Percentiles rank a stretch among this genome's conserved stretches.
Evolutionary conservation across 2,329 filamentous ascomycete genomes (phyloP).

Genomic region (Sporothrix phasma): DNA sequence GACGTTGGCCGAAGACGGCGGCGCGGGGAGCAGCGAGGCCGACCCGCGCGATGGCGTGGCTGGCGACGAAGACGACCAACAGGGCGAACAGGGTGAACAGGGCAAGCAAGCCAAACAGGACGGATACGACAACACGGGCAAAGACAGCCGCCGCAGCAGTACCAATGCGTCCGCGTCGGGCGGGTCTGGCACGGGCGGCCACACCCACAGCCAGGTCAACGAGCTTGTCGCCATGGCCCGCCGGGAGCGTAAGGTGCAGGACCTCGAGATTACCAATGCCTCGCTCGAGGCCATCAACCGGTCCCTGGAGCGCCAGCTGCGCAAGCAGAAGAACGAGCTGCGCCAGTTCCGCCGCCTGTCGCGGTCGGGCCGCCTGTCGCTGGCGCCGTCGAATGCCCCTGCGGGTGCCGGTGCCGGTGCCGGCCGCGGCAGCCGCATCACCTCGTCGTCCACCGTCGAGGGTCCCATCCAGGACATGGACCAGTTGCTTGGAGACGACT

Average conservation of each 20-base stretch:
- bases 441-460: constrained; percentile 36
- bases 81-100: constrained; percentile 16
- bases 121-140: constrained; percentile 21
- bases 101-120: background rate
- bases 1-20: constrained; percentile 20
- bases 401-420: background rate
- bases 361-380: constrained; percentile 63
- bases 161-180: background rate
- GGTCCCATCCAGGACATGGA: constrained; percentile 33
- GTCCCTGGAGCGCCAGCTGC: constrained; percentile 79
- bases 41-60: background rate
- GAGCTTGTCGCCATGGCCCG: constrained; percentile 82
- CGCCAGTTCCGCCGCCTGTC: constrained; percentile 79
- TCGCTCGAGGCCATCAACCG: constrained; percentile 92
- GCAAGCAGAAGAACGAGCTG: constrained; percentile 82
- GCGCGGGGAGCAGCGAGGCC: constrained; percentile 13
- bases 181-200: constrained; percentile 20
- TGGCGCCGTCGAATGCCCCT: constrained; percentile 22
- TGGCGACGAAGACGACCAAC: background rate
- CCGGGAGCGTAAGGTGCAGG: constrained; percentile 86
- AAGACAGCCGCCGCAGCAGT: constrained; percentile 4
- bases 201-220: constrained; percentile 50
- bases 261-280: constrained; percentile 92
- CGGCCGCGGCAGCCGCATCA: constrained; percentile 30
- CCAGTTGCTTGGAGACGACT: constrained; percentile 31